A percentile compares a stretch with the other conserved stretches of the same genome.
Conservation (phyloP, 2,329 filamentous ascomycete genomes). For the Fusarium tupiense region DNA sequence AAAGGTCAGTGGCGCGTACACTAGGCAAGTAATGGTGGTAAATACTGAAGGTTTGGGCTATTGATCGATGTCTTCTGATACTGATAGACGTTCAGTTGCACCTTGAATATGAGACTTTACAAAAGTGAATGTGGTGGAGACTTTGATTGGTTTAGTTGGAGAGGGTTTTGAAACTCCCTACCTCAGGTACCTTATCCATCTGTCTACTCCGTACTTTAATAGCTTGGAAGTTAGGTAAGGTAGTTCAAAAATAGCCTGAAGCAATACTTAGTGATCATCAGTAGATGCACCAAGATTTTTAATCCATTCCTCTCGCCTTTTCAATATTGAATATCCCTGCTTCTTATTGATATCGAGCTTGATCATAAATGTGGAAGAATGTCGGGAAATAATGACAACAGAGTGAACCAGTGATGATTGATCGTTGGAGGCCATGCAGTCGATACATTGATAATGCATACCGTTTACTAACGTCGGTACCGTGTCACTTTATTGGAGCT, state of each 20-base stretch:
- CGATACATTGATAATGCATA: neutral
- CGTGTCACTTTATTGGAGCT: neutral
- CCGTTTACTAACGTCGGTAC: neutral
- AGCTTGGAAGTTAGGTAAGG: neutral
- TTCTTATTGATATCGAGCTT: neutral
- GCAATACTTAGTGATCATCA: conserved; percentile 19
- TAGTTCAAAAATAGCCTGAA: conserved; percentile 8
- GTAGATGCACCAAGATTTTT: conserved; percentile 17
- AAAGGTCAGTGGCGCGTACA: conserved; percentile 2
- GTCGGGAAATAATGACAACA: neutral
- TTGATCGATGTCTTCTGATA: neutral
- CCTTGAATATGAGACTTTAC: conserved; percentile 6
- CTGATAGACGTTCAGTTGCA: neutral
- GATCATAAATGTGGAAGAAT: neutral
- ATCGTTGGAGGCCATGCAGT: neutral
- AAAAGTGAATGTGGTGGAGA: conserved; percentile 19
- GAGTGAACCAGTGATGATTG: neutral
- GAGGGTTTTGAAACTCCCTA: conserved; percentile 35
- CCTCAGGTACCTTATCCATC: neutral
- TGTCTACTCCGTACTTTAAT: neutral
- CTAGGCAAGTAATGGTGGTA: conserved; percentile 11
- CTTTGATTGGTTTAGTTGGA: conserved; percentile 20
- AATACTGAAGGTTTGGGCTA: conserved; percentile 5
- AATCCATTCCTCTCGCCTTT: neutral
- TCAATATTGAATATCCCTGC: neutral